Evolutionary conservation across 768 basidiomycete species (phyloP).

Genomic region (Amylocystis lapponica): DNA sequence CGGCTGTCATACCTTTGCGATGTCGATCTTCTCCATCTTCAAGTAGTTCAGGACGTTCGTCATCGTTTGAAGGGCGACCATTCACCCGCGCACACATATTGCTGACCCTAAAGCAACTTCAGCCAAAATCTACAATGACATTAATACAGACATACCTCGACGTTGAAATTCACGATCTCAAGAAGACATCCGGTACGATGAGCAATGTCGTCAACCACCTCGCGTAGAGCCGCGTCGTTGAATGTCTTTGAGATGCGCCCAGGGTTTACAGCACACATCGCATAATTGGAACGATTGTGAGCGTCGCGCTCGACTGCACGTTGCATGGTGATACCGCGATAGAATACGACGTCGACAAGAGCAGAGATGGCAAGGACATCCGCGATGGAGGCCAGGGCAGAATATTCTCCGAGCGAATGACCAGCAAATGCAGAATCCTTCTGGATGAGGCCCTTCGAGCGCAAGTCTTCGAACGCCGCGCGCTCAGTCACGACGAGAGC

Average conservation of each 20-base stretch:
- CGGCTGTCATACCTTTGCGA: constrained; percentile 54
- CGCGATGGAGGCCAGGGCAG: constrained; percentile 95
- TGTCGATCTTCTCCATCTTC: constrained; percentile 94
- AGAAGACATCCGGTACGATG: constrained; percentile 71
- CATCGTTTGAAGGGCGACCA: constrained; percentile 87
- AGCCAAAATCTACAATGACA: no score
- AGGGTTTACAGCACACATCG: constrained; percentile 99
- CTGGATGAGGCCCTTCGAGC: constrained; percentile 92
- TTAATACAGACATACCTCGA: constrained; percentile 57
- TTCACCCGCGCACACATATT: constrained; percentile 99
- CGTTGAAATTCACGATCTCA: constrained; percentile 98
- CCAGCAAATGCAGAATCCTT: constrained; percentile 91
- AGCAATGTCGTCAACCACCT: constrained; percentile 91
- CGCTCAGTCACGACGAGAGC: constrained; percentile 98
- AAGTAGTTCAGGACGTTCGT: constrained; percentile 96
- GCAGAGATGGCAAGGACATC: constrained; percentile 94
- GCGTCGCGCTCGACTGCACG: constrained; percentile 96
- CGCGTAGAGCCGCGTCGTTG: constrained; percentile 91
- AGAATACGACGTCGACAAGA: constrained; percentile 97
- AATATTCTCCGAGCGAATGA: constrained; percentile 98
- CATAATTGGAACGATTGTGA: constrained; percentile 90
- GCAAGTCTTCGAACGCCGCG: constrained; percentile 98
- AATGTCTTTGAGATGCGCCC: constrained; percentile 92
- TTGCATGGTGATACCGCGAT: constrained; percentile 99
- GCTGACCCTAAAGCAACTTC: constrained; percentile 82